phyloP scores from a whole-genome alignment of 345 rosid genomes.

The Clausena lansium region DNA sequence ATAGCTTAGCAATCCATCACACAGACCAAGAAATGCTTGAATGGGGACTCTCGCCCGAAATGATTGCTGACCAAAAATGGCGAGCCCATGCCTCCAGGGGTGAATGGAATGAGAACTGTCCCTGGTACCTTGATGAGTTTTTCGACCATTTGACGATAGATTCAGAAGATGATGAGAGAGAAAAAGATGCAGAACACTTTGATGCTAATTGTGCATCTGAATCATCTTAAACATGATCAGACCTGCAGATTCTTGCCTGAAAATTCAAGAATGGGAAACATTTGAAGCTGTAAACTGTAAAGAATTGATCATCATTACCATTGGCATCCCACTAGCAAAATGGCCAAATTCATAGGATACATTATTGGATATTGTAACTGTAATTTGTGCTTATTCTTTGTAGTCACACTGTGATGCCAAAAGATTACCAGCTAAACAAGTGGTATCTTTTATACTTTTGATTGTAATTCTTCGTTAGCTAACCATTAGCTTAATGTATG shows the following conservation, averaged over 20 bases:
- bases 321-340: not conserved
- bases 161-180: conserved; percentile 29
- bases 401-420: not conserved
- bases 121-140: conserved; percentile 64
- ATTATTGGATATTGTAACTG: not conserved
- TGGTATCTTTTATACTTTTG: not conserved
- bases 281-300: not conserved
- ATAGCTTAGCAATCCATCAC: conserved; percentile 85
- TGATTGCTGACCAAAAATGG: conserved; percentile 90
- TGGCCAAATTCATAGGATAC: not conserved
- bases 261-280: not conserved
- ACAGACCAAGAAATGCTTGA: conserved; percentile 64
- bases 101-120: conserved; percentile 69
- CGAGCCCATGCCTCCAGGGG: conserved; percentile 52
- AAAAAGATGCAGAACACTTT: not conserved
- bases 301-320: not conserved
- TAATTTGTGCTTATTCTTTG: conserved; percentile 1
- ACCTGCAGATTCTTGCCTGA: not conserved
- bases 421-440: not conserved
- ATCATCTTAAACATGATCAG: not conserved
- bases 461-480: not conserved
- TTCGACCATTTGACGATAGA: conserved; percentile 47
- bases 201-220: not conserved
- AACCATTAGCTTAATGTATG: not conserved
- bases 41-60: conserved; percentile 86